Evolutionary conservation across 805 yeast genomes (phyloP), one percentile per base, ranked within the genome.

Genomic region (Barnettozyma botsteinii): DNA sequence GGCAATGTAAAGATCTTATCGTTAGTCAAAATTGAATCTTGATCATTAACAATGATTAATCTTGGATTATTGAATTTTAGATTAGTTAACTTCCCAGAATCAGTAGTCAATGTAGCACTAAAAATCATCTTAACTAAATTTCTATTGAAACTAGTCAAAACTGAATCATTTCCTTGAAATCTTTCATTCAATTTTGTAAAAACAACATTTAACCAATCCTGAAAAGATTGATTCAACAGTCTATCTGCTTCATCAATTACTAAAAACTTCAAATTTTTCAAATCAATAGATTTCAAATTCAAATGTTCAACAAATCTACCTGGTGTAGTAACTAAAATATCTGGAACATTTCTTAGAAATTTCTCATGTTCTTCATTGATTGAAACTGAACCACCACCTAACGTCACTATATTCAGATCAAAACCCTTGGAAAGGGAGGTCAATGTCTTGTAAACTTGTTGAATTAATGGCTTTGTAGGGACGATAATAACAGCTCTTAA

Each of bases 21-120:
- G 42, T 65, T 67, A 15, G 67, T 70, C 45, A 72, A 55, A 10
- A 51, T 31, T 8, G 49, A 40, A 25, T 69, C 61, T 32, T 71
- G 64, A 37, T 75, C 75, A 44, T 88, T 85, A 33, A 89, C 81
- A 42, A 87, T 78, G 30, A 85, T 67, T 35, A 93, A 61, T 52
- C 81, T 71, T n/a, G 94, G 97, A 49, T 69, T 71, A 42, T 67
- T 66, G 46, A 93, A 74, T 37, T 81, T 76, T 43, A 93, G 69
- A 33, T 77, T 73, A 8, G 91, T 73, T 41, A 93, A 65, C 55
- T 85, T 86, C 22, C 93, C 95, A 0, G 97, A 85, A 58, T 89
- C 95, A 2, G 96, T 81, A 4, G 97, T 87, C 38, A 93, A 71
- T 1, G 99, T 93, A 7, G 99, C 98, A 36, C 94, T 81, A 55